Conservation (phyloP, 805 yeast genomes). For the Tetrapisispora pingtungensis region DNA sequence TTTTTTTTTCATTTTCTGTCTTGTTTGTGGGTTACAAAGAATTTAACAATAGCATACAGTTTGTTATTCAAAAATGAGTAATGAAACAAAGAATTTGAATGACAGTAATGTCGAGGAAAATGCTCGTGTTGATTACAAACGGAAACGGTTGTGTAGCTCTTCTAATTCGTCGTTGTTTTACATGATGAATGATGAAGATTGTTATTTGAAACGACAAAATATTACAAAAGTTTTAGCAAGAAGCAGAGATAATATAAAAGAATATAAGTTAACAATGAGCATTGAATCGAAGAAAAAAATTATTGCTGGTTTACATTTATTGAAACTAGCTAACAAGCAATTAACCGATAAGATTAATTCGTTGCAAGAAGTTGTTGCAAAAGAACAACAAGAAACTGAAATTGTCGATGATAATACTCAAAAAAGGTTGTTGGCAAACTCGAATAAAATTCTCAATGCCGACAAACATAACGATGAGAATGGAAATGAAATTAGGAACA, state of each 20-base stretch:
- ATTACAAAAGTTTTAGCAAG: conserved; percentile 30
- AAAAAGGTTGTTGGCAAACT: no score
- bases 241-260: conserved; percentile 30
- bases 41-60: no score
- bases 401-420: no score
- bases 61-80: no score
- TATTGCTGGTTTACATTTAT: conserved; percentile 67
- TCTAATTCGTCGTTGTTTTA: background rate
- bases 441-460: no score
- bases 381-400: conserved; percentile 30
- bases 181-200: background rate
- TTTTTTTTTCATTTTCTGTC: no score
- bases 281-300: conserved; percentile 67
- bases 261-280: conserved; percentile 34
- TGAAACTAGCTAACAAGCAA: conserved; percentile 72
- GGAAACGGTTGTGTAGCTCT: background rate
- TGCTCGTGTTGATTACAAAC: background rate
- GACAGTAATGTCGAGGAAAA: background rate
- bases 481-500: no score
- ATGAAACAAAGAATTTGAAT: no score
- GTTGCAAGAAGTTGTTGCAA: conserved; percentile 48
- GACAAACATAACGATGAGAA: no score
- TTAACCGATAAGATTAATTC: conserved; percentile 55
- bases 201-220: conserved; percentile 24
- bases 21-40: no score